phyloP scores from a whole-genome alignment of 495 filamentous ascomycete genomes.

The Lasiosphaeris hirsuta region DNA sequence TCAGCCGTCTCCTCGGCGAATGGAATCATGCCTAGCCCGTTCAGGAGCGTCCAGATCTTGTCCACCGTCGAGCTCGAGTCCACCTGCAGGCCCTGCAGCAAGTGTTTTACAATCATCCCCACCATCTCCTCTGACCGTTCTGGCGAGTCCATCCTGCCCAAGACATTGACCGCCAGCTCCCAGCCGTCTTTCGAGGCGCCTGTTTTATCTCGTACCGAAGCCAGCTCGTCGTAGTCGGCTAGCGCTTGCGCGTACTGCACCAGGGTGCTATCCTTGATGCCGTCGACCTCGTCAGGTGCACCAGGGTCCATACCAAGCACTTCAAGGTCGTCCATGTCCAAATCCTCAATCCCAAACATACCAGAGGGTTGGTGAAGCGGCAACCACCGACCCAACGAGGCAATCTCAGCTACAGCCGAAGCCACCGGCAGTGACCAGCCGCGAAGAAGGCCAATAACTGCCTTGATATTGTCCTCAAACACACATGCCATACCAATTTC shows the following conservation, averaged over 20 bases:
- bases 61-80: slow-evolving; percentile 66
- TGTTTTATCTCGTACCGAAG: slow-evolving; percentile 25
- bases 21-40: slow-evolving; percentile 63
- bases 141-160: slow-evolving; percentile 68
- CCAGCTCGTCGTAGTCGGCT: slow-evolving; percentile 40
- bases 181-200: slow-evolving; percentile 63
- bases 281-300: slow-evolving; percentile 44
- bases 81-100: slow-evolving; percentile 62
- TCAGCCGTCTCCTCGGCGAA: slow-evolving; percentile 72
- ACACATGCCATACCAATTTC: slow-evolving; percentile 77
- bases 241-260: slow-evolving; percentile 67
- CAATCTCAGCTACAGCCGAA: slow-evolving; percentile 74
- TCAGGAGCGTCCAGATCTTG: slow-evolving; percentile 67
- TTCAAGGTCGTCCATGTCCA: slow-evolving; percentile 55
- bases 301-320: slow-evolving; percentile 48
- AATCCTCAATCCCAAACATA: slow-evolving; percentile 30
- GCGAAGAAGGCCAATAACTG: slow-evolving; percentile 66
- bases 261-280: slow-evolving; percentile 67
- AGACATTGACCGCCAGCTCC: slow-evolving; percentile 76
- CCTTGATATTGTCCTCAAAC: slow-evolving; percentile 73
- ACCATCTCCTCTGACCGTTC: slow-evolving; percentile 64
- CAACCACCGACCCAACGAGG: slow-evolving; percentile 72
- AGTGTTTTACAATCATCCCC: slow-evolving; percentile 45
- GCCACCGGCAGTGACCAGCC: slow-evolving; percentile 75
- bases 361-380: slow-evolving; percentile 42